Evolutionary conservation across 768 basidiomycete species (phyloP), one percentile per base, ranked within the genome.

Genomic region (Collybia sp.): DNA sequence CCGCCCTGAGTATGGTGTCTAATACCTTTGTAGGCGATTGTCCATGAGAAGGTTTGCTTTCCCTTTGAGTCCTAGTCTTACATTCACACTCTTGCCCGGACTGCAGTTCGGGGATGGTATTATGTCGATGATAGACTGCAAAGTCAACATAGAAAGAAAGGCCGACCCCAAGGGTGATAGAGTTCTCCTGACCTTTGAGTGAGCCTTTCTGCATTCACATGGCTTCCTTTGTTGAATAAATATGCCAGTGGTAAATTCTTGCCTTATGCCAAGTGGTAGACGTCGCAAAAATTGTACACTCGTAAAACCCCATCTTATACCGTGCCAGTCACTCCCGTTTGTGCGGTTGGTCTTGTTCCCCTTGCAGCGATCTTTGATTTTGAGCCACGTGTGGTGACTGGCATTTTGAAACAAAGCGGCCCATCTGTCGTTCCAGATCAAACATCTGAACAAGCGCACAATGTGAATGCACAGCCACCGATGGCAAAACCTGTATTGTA

Each of bases 91-190:
- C 10, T 51, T 10, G 46, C 40, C 37, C 19, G 53, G 5, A 31
- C 17, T 47, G 2, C 52, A 87, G 85, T 90, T 89, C 51, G 88
- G 88, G 5, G 88, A 91, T 55, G 88, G 88, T 4, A 90, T 91
- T 49, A 89, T 90, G 86, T 86, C 84, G 15, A 87, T 90, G 85
- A 88, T 90, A 47, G 88, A 91, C 60, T 90, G 88, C 64, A 82
- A 77, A 53, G 73, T 90, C 49, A 72, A 70, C 40, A 69, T 90
- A 38, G 70, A 78, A 50, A 79, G 71, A 66, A 89, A 90, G 61
- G 71, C 74, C 12, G 79, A 89, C 55, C 85, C 86, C 12, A 86
- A 83, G 56, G 88, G 88, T 31, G 87, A 90, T 54, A 84, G 88
- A 37, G 83, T 89, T 8, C 55, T 88, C 13, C 68, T 91, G 49